Evolutionary conservation across 306 rosid genomes (phyloP), one percentile per base, ranked within the genome.

Genomic region (Acmispon strigosus): DNA sequence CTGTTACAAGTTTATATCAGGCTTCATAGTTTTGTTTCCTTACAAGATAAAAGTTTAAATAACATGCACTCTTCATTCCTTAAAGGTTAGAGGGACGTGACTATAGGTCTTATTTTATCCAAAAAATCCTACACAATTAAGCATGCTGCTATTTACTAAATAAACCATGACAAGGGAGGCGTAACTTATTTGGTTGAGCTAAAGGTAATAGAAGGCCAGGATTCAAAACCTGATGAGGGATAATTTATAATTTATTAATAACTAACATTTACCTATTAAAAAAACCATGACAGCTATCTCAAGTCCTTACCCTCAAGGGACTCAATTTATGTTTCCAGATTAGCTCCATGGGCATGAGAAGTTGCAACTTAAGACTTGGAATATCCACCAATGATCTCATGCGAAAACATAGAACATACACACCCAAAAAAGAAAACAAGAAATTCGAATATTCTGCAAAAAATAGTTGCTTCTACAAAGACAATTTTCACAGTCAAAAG

Each of bases 321-420:
- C 69, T 80, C 83, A 86, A 83, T 36, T 78, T 75, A 72, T 84
- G 87, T 42, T 80, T 86, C 86, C 87, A 86, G 55, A 89, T 75
- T n/a, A 57, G 43, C 75, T 89, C 89, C 51, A 87, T 70, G 24
- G 88, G 89, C 82, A 84, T 74, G 62, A 80, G 79, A 41, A 90
- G 87, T 82, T 84, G 87, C 13, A 77, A 48, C 62, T 75, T 89
- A 58, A 85, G 81, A 65, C 82, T 78, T 1, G 87, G 85, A 57
- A 81, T 77, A 36, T 81, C 89, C 87, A 94, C 48, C 78, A 89
- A 63, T 16, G 97, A 91, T 73, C 80, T 84, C 92, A 92, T 80
- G 47, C 90, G 92, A 55, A 92, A 92, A 74, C 96, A 92, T 27
- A 92, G 66, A 47, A 86, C 73, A 80, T 89, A 89, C 96, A 92